Percentiles rank a stretch among this genome's conserved stretches.
These are phyloP conservation scores for Astragalus membranaceus DNA, from an alignment of 306 rosid species.

Conservation along the genomic window DNA sequence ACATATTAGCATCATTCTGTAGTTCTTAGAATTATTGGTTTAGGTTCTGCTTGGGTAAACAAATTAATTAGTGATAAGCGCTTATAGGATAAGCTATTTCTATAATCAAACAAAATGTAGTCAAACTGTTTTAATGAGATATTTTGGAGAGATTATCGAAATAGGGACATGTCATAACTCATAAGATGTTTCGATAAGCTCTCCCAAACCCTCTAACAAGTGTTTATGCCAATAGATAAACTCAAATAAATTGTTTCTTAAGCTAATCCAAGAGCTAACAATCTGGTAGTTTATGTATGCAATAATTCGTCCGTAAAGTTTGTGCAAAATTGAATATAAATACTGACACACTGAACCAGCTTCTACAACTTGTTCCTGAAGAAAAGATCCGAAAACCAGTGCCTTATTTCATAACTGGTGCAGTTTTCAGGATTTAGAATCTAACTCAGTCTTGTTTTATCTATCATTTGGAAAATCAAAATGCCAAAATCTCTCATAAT, in stretches of 20 bases:
- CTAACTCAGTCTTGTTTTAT: not conserved
- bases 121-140: too few species aligned
- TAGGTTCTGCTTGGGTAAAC: not conserved
- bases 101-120: too few species aligned
- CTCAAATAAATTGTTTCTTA: too few species aligned
- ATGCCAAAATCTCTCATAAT: too few species aligned
- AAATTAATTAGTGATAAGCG: too few species aligned
- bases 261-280: not conserved
- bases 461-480: not conserved
- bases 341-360: conserved; percentile 1
- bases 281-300: not conserved
- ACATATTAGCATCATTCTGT: not conserved
- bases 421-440: conserved; percentile 9
- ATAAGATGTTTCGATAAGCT: too few species aligned
- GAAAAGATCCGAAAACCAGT: not conserved
- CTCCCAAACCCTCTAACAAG: too few species aligned
- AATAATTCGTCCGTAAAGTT: not conserved
- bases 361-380: not conserved
- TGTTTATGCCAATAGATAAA: too few species aligned
- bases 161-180: too few species aligned
- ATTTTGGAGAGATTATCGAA: too few species aligned
- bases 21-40: not conserved
- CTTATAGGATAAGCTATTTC: too few species aligned
- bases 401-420: conserved; percentile 6
- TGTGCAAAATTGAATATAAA: not conserved